Evolutionary conservation across 2,329 filamentous ascomycete genomes (phyloP), one percentile per base, ranked within the genome.

Genomic region (Neofusicoccum umdonicola): DNA sequence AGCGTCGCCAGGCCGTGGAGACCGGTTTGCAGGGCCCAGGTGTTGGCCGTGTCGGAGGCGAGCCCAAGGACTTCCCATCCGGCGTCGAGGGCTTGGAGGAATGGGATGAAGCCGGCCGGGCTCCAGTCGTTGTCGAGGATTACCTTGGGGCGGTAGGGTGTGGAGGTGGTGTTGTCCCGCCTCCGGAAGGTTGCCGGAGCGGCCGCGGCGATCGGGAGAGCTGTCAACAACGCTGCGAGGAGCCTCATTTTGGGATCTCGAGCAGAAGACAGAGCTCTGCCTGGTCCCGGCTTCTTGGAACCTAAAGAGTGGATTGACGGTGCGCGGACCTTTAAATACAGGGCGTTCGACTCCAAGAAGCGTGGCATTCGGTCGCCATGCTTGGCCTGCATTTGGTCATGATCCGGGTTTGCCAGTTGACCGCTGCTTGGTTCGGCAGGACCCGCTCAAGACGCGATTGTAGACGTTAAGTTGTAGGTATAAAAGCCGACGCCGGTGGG

Each of bases 81-180:
- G 4, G 77, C 77, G 54, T 81, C 77, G 3, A 83, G 70, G 12
- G 80, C 79, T 62, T 82, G 70, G 3, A 83, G 72, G 67, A 77
- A 81, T 0, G 80, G 77, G 15, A 81, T 77, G 69, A 81, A 82
- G 5, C 74, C 77, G 1, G 73, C 72, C 1, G 78, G 70, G 44
- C 72, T 73, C 79, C 79, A 83, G 70, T 83, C 80, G 67, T 82
- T 82, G 69, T 83, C 79, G 56, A 83, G 68, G 66, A 83, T 79
- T 34, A 74, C 73, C 68, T 79, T 73, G 22, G 67, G 68, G 56
- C 31, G 31, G 42, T 41, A 45, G 4, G 31, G 9, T 13, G 8
- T 58, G 3, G 39, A 37, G 42, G 48, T 63, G 9, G 39, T 37
- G 42, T 56, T 56, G 8, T 19, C 17, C 13, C 44, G 50, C 27